Evolutionary conservation across 345 rosid genomes (phyloP), one percentile per base, ranked within the genome.

Genomic region (Hibiscus trionum): DNA sequence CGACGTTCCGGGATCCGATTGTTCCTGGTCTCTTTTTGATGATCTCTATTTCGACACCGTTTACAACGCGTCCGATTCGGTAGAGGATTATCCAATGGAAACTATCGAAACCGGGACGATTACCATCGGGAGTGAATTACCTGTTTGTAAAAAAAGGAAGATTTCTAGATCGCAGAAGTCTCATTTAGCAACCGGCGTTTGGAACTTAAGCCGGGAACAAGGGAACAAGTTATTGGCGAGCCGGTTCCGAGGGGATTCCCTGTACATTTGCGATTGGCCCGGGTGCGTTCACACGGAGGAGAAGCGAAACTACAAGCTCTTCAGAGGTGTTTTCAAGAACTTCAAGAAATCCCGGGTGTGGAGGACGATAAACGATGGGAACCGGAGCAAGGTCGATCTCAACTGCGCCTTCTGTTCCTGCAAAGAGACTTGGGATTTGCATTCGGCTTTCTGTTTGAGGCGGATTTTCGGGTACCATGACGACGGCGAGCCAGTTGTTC

Each of bases 221-320:
- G 99, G 99, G 4, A 88, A 85, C 69, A 92, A 95, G 86, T 80
- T 95, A 5, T 83, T 95, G 0, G 98, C 98, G 5, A 90, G 99
- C 77, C 82, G 99, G 35, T 93, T 95, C 69, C 86, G 99, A 1
- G 90, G 90, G 2, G 98, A 95, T 77, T 86, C 84, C 73, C 69
- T 95, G 21, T 95, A 95, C 82, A 79, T 95, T 1, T 92, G 94
- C 56, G 91, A 95, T 69, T 89, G 98, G 99, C 99, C 99, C 0
- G 99, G 99, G 0, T 92, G 98, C 44, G 75, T 83, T 49, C 99
- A 95, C 79, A 69, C 75, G 0, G 94, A 91, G 72, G 96, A 89
- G 84, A 92, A 89, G 82, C 85, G 98, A 35, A 88, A 80, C 42
- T 95, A 92, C 84, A 95, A 87, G 97, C 84, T 95, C 31, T 95